Percentiles rank a stretch among this genome's conserved stretches.
Conservation (phyloP, 1,284 basidiomycete genomes). For the Ganoderma lingzhi region DNA sequence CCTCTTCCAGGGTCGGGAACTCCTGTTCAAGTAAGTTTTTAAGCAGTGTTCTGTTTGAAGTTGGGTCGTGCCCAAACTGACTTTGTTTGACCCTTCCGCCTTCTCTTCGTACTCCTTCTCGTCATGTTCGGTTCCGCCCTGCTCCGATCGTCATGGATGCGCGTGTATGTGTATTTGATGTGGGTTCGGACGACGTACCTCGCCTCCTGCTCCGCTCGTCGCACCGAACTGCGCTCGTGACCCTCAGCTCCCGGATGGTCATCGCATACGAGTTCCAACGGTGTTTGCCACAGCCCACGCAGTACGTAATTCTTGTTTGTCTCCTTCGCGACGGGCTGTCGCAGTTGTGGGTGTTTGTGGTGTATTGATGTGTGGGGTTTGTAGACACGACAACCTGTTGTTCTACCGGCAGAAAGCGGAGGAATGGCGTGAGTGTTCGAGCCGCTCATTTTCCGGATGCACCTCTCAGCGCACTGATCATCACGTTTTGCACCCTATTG, state of each 20-base stretch:
- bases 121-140: background rate
- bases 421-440: constrained; percentile 70
- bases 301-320: constrained; percentile 50
- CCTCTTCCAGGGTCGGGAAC: constrained; percentile 75
- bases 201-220: background rate
- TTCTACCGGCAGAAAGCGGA: constrained; percentile 72
- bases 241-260: constrained; percentile 68
- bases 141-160: background rate
- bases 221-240: constrained; percentile 8
- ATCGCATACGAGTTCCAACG: constrained; percentile 75
- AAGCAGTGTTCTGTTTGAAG: constrained; percentile 3
- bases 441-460: constrained; percentile 17
- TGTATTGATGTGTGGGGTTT: constrained; percentile 29
- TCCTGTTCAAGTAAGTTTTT: constrained; percentile 73
- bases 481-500: constrained; percentile 3
- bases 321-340: constrained; percentile 10
- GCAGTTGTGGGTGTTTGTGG: constrained; percentile 31
- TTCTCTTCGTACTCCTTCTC: background rate
- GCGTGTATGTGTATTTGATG: constrained; percentile 11
- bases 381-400: constrained; percentile 58
- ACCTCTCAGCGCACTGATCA: constrained; percentile 19
- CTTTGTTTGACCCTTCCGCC: background rate
- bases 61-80: constrained; percentile 10
- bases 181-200: constrained; percentile 11
- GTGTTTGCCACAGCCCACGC: constrained; percentile 65